Evolutionary conservation across 1,284 basidiomycete genomes (phyloP).

Genomic region (Tylopilus orsonianus): DNA sequence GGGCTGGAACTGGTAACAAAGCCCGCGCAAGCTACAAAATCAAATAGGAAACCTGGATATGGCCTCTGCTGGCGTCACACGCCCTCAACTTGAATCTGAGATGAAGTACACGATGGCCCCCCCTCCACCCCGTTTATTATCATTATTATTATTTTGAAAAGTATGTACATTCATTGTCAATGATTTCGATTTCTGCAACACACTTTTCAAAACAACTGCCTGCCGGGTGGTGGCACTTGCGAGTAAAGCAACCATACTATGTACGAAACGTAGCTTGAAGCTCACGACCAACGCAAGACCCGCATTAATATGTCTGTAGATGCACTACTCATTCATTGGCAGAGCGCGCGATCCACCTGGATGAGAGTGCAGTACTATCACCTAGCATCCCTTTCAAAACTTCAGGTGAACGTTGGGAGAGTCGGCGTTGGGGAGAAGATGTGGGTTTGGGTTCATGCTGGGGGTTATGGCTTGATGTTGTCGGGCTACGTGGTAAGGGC

Average conservation of each 20-base stretch:
- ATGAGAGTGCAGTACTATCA: constrained; percentile 10
- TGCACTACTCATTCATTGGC: constrained; percentile 18
- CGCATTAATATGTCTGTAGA: background rate
- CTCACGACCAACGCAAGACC: background rate
- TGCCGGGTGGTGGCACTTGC: too few species aligned
- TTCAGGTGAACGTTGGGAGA: constrained; percentile 19
- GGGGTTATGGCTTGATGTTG: background rate
- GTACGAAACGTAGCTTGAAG: constrained; percentile 8
- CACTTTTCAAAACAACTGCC: too few species aligned
- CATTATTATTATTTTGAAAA: too few species aligned
- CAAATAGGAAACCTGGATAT: too few species aligned
- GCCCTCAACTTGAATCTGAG: too few species aligned
- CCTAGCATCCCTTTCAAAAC: constrained; percentile 4
- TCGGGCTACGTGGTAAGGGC: constrained; percentile 30
- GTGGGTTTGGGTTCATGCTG: constrained; percentile 10
- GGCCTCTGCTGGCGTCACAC: constrained; percentile 7
- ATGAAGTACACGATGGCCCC: too few species aligned
- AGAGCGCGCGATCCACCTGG: constrained; percentile 18
- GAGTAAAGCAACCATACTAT: constrained; percentile 7
- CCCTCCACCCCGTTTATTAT: too few species aligned
- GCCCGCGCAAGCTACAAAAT: background rate
- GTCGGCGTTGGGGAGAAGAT: constrained; percentile 5
- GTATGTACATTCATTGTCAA: too few species aligned
- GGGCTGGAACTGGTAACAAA: background rate
- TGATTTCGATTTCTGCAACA: too few species aligned